Base-by-base conservation (phyloP, 1,139 yeast species). In the Debaryomyces sp. region DNA sequence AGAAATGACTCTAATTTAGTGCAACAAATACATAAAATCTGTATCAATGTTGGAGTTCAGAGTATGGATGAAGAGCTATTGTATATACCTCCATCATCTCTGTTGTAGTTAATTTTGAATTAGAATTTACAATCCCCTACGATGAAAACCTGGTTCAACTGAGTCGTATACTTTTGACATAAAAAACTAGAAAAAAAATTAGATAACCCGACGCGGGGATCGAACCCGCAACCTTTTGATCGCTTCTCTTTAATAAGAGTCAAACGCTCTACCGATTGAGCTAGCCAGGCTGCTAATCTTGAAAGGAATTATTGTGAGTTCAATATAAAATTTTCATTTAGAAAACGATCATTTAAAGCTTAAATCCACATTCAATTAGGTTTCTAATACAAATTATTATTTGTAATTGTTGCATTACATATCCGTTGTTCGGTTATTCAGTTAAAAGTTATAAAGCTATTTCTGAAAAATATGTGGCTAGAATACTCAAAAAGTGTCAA, bases 141-240 rank as follows among this genome's bases (percentile, higher is more conserved):
- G 21, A 1, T 18, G 4, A 17, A 18, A 18, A 18, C 21, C 21
- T 18, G 21, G 1, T 18, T 18, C 17, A 18, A 18, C 21, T 18
- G 21, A 18, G 4, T 18, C 21, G 4, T 18, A 18, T 18, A 18
- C 21, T 18, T 18, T 3, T 18, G 21, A 18, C 21, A 18, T 18
- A 2, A 10, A 26, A 26, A 26, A 26, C 10, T 2, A 9, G 12
- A 43, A 35, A 50, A 51, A 41, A 45, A 46, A 50, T 39, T 50
- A 29, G 30, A 12, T 22, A 64, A 67, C 69, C 68, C 68, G 64
- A 64, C 63, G 66, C 69, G 69, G 69, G 68, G 68, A 61, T 65
- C 69, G 68, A 65, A 64, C 69, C 69, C 69, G 69, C 66, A 64
- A 61, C 69, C 68, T 65, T 65, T 61, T 63, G 68, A 64, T 64